phyloP scores from a whole-genome alignment of 208 protist genomes.

The Tetramitus jugosus region DNA sequence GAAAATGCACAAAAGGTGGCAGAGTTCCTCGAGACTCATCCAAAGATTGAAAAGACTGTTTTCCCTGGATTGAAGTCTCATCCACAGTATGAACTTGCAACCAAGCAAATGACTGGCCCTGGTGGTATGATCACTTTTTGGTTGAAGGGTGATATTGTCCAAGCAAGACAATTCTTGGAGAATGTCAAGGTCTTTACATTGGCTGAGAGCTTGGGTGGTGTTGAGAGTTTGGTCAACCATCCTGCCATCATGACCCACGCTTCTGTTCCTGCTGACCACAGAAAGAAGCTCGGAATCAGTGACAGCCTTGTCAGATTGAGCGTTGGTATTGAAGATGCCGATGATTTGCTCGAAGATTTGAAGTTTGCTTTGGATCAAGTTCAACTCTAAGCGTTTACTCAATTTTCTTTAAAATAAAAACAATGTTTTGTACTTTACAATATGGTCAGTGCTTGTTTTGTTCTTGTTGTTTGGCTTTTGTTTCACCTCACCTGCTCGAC shows the following conservation, averaged over 20 bases:
- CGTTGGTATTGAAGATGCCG: slow-evolving; percentile 81
- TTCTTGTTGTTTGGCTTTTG: no score
- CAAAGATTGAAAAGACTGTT: slow-evolving; percentile 62
- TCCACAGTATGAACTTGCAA: slow-evolving; percentile 65
- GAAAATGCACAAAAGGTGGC: slow-evolving; percentile 72
- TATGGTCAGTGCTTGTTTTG: no score
- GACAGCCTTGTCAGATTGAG: slow-evolving; percentile 73
- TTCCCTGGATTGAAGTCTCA: slow-evolving; percentile 74
- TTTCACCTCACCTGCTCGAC: no score
- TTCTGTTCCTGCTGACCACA: slow-evolving; percentile 75
- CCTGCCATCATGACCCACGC: slow-evolving; percentile 86
- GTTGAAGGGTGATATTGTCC: slow-evolving; percentile 49
- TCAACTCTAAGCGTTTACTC: slow-evolving; percentile 17
- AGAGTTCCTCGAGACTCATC: slow-evolving; percentile 58
- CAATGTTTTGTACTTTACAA: no score
- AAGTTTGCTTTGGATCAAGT: slow-evolving; percentile 69
- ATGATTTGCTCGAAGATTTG: slow-evolving; percentile 78
- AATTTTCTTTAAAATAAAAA: no score
- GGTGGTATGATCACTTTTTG: slow-evolving; percentile 61
- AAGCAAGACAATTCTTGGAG: slow-evolving; percentile 61
- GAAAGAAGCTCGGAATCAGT: slow-evolving; percentile 58
- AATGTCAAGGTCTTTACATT: slow-evolving; percentile 73
- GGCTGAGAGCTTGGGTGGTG: slow-evolving; percentile 81
- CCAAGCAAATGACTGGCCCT: slow-evolving; percentile 50
- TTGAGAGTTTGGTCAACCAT: slow-evolving; percentile 79